Base-by-base conservation (phyloP, 1,284 basidiomycete genomes). In the Moesziomyces globuligerus region DNA sequence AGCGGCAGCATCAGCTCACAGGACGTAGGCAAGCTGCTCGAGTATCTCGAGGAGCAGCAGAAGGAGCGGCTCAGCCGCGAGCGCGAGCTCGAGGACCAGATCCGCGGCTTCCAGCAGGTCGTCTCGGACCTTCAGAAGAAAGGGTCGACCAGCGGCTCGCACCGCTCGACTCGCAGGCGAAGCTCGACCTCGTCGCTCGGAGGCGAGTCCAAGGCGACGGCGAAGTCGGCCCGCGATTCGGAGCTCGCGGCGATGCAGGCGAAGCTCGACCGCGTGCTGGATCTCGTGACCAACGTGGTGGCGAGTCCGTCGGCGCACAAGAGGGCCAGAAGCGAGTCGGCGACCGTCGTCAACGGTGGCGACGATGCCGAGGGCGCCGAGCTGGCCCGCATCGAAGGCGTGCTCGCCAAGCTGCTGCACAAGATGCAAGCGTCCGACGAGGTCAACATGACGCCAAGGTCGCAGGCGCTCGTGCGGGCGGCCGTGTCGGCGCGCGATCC, bases 241-340 rank as follows among this genome's bases (percentile, higher is more conserved):
- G 74, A 74, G 41, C 57, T 78, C 17, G 68, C 67, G 13, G 65
- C 72, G 4, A 72, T 78, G 72, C 72, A 77, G 41, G 61, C 68
- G 50, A 77, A 75, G 55, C 54, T 78, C 21, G 76, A 77, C 41
- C 51, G 50, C 21, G 70, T 78, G 32, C 64, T 77, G 17, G 56
- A 69, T n/a, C 43, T 78, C 5, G 72, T 78, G 10, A 64, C 65
- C 53, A 59, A 65, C 28, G 61, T 72, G 15, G 58, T 71, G 4
- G 52, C 67, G 15, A 41, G 51, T 37, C 67, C 67, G 15, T 44
- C 49, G 4, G 24, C 47, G 15, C 59, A 69, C 36, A 29, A 43
- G 24, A 43, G 59, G 51, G 55, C 52, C 3, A 48, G 46, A 43
- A 65, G 68, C 54, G 53, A 71, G 23, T 46, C 68, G 9, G 53